Conservation (phyloP, 108 stramenopile genomes). For the Nitzschia palea region DNA sequence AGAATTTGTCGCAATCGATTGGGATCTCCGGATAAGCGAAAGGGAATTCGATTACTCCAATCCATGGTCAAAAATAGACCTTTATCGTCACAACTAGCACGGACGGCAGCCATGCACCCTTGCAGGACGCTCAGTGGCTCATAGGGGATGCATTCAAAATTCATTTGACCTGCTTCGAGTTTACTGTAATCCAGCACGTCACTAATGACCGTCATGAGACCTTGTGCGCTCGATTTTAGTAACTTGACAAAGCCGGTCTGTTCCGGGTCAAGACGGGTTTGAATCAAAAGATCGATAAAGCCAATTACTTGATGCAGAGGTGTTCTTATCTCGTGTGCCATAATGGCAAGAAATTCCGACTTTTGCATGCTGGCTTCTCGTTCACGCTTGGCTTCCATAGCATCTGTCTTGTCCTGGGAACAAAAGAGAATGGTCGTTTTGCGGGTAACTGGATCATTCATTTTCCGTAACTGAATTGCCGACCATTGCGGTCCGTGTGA, state of each 20-base stretch:
- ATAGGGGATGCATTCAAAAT: conserved; percentile 44
- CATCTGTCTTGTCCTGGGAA: conserved; percentile 31
- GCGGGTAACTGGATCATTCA: conserved; percentile 21
- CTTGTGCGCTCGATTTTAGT: conserved; percentile 24
- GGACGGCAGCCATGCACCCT: conserved; percentile 37
- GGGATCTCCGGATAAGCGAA: conserved; percentile 45
- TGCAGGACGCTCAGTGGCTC: conserved; percentile 35
- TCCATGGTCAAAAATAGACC: conserved; percentile 13
- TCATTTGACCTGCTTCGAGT: conserved; percentile 56
- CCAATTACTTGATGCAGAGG: conserved; percentile 73
- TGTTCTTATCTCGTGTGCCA: conserved; percentile 58
- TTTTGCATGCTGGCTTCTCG: conserved; percentile 13
- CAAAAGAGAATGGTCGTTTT: conserved; percentile 19
- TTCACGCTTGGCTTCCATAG: conserved; percentile 9
- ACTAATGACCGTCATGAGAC: conserved; percentile 45
- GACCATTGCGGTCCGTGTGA: conserved; percentile 25
- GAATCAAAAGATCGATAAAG: conserved; percentile 49
- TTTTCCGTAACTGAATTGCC: conserved; percentile 23
- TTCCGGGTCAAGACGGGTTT: conserved; percentile 27
- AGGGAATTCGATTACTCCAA: conserved; percentile 18
- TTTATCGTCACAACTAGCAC: conserved; percentile 28
- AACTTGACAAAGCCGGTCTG: conserved; percentile 37
- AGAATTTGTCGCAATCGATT: conserved; percentile 58
- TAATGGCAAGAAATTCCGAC: conserved; percentile 39
- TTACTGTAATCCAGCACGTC: conserved; percentile 56